A percentile compares a stretch with the other conserved stretches of the same genome.
Evolutionary conservation across 2,329 filamentous ascomycete species (phyloP).

Genomic region (Amylocarpus encephaloides): DNA sequence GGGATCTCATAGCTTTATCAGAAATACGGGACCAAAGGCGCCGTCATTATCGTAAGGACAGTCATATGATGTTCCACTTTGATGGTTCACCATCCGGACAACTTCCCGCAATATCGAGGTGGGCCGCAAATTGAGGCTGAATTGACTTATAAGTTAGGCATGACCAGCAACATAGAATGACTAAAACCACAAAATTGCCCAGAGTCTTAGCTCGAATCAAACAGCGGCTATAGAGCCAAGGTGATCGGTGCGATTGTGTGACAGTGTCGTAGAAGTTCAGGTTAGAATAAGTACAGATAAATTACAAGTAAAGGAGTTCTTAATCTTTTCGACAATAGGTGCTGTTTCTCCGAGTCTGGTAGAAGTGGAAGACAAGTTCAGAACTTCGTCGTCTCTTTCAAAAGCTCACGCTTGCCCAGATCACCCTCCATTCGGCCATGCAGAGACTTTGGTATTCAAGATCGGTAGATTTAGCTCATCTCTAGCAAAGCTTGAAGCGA

Average conservation of each 20-base stretch:
- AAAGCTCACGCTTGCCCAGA: too few relatives aligned
- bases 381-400: too few relatives aligned
- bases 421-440: too few relatives aligned
- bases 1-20: neutral
- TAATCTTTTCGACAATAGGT: too few relatives aligned
- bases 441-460: neutral
- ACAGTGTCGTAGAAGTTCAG: too few relatives aligned
- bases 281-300: too few relatives aligned
- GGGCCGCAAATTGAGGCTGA: conserved; percentile 17
- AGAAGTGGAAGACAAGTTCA: too few relatives aligned
- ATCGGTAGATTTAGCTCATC: neutral
- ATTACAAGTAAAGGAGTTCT: too few relatives aligned
- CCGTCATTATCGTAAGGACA: neutral
- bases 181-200: neutral
- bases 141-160: conserved; percentile 17
- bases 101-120: neutral
- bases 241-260: too few relatives aligned
- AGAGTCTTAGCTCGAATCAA: neutral
- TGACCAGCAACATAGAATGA: neutral
- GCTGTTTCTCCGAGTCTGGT: too few relatives aligned
- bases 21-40: neutral
- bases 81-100: neutral
- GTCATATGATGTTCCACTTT: conserved; percentile 11
- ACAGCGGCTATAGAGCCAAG: too few relatives aligned
- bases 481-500: neutral